These are phyloP conservation scores for Paraphoma sp. DNA, from an alignment of 2,329 filamentous ascomycete species.

Conservation along the genomic window DNA sequence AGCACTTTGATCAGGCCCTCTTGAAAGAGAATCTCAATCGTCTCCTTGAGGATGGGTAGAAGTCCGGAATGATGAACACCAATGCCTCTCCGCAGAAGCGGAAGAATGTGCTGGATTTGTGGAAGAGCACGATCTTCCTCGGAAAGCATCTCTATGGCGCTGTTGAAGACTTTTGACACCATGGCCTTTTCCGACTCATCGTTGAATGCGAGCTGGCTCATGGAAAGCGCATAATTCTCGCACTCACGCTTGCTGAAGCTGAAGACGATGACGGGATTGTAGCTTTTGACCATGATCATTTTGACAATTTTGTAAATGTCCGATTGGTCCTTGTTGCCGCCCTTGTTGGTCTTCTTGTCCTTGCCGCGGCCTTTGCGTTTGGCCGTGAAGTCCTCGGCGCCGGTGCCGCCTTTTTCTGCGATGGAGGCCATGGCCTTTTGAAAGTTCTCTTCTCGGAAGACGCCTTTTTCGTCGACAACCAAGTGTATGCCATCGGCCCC, in stretches of 20 bases:
- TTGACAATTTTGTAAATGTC: conserved; percentile 98
- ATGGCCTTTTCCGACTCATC: conserved; percentile 94
- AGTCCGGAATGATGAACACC: conserved; percentile 97
- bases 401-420: conserved; percentile 84
- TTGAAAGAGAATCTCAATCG: conserved; percentile 98
- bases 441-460: conserved; percentile 97
- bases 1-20: conserved; percentile 97
- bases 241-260: conserved; percentile 99
- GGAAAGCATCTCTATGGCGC: conserved; percentile 88
- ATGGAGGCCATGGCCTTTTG: conserved; percentile 93
- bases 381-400: conserved; percentile 78
- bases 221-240: conserved; percentile 85
- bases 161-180: conserved; percentile 93
- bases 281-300: conserved; percentile 98
- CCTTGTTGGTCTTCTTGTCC: conserved; percentile 90
- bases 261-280: conserved; percentile 98
- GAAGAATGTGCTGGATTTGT: conserved; percentile 89
- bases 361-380: conserved; percentile 87
- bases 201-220: conserved; percentile 90
- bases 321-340: conserved; percentile 67
- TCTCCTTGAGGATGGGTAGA: conserved; percentile 95
- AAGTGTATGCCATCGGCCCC: conserved; percentile 92
- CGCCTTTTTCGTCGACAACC: conserved; percentile 94
- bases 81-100: conserved; percentile 87
- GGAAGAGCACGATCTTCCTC: conserved; percentile 88